Evolutionary conservation across 805 yeast genomes (phyloP).

Genomic region (Candida adriatica): DNA sequence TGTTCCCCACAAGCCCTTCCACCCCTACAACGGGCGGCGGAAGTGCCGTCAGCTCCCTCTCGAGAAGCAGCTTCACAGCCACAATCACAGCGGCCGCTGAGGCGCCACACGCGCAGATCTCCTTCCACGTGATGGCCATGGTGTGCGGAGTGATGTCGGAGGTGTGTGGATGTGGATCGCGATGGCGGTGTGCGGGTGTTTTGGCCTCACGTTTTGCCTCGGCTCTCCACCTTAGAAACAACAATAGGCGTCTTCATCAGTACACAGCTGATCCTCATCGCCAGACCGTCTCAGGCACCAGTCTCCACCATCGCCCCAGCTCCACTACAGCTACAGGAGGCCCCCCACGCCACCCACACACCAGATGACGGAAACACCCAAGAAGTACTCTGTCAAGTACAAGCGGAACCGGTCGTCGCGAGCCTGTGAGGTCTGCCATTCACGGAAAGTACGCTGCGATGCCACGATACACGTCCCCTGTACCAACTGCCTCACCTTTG

Average conservation of each 20-base stretch:
- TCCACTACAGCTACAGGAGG: too few relatives aligned
- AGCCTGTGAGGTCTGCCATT: slow-evolving; percentile 74
- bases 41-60: slow-evolving; percentile 11
- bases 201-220: too few relatives aligned
- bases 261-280: too few relatives aligned
- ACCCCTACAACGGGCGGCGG: slow-evolving; percentile 44
- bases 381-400: slow-evolving; percentile 39
- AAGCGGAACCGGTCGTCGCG: slow-evolving; percentile 46
- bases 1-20: slow-evolving; percentile 80
- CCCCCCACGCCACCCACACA: too few relatives aligned
- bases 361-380: slow-evolving; percentile 12
- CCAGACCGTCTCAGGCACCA: too few relatives aligned
- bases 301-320: too few relatives aligned
- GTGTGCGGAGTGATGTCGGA: too few relatives aligned
- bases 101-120: slow-evolving; percentile 20
- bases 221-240: too few relatives aligned
- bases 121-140: slow-evolving; percentile 18
- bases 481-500: slow-evolving; percentile 66
- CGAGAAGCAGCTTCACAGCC: slow-evolving; percentile 4
- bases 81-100: slow-evolving; percentile 12
- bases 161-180: too few relatives aligned
- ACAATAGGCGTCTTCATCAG: too few relatives aligned
- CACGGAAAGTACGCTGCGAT: slow-evolving; percentile 76
- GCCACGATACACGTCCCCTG: slow-evolving; percentile 54
- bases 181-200: too few relatives aligned